Base-by-base conservation (phyloP, 805 yeast species). In the Monosporozyma aerobia region DNA sequence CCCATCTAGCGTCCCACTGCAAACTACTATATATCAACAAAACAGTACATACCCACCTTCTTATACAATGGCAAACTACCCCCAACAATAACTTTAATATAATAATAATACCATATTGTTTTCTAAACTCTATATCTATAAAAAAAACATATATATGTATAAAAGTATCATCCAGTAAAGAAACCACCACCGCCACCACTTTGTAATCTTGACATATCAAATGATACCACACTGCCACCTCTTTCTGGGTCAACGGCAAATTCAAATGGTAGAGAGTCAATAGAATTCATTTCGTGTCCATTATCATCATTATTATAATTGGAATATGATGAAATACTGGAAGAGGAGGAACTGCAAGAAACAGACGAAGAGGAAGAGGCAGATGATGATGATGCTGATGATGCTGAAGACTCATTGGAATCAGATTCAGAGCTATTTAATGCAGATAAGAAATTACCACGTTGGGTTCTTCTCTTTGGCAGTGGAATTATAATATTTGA, bases 181-280 rank as follows among this genome's bases (percentile, higher is more conserved):
- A 43, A 43, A 23, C 45, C 25, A 22, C 44, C 29, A 43, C 30
- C 25, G 25, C 45, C 45, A 43, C 30, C 27, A 22, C 41, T 16
- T 35, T 48, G 44, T 35, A 43, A 43, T 10, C 37, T 32, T 6
- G 30, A 23, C 43, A 35, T 25, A 13, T 51, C 35, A 14, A 63
- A 44, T 5, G 67, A 61, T 27, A 62, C 48, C 5, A 55, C 55
- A 44, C 63, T 60, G 11, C 61, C 61, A 49, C 57, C 55, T 33
- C 52, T 35, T 14, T 56, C 64, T 5, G 65, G 59, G 27, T 65
- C 69, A 22, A 60, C 49, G 6, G 60, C 68, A 54, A 67, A 67
- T 53, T 68, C 69, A 54, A 63, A 51, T 27, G 58, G 56, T n/a
- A 55, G 40, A 14, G 58, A 55, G 22, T 51, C 58, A 11, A 44